Conservation (phyloP, 768 basidiomycete species). For the Tricholoma furcatifolium region DNA sequence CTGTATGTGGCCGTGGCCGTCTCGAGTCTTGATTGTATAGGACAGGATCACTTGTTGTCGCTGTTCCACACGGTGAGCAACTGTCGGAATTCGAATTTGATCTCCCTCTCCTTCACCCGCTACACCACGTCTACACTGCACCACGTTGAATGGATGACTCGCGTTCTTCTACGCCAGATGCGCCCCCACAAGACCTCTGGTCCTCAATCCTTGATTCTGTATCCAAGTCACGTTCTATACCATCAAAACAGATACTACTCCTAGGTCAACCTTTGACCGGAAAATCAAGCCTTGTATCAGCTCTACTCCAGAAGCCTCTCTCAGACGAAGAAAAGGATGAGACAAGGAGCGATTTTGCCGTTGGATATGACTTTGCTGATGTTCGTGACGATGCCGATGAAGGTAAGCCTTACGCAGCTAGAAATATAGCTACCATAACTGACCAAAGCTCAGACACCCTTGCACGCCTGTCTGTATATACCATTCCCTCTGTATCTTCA, state of each 20-base stretch:
- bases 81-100: constrained; percentile 19
- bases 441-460: constrained; percentile 62
- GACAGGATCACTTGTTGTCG: constrained; percentile 1
- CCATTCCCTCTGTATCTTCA: constrained; percentile 78
- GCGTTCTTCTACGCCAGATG: constrained; percentile 68
- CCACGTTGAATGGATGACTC: constrained; percentile 37
- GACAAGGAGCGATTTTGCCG: constrained; percentile 69
- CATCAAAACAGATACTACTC: constrained; percentile 84
- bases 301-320: constrained; percentile 66
- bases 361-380: constrained; percentile 93
- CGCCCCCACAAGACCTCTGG: constrained; percentile 85
- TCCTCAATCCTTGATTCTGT: constrained; percentile 89
- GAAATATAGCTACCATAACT: not conserved
- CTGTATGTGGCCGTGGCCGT: constrained; percentile 7
- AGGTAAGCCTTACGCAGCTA: constrained; percentile 48
- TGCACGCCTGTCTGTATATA: constrained; percentile 87
- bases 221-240: constrained; percentile 75
- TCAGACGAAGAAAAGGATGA: constrained; percentile 58
- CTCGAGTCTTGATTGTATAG: not conserved
- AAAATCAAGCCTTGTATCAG: constrained; percentile 72
- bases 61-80: constrained; percentile 9
- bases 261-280: constrained; percentile 80
- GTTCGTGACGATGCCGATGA: constrained; percentile 92
- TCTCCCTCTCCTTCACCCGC: not conserved
- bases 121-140: not conserved